Conservation (phyloP, 2,329 filamentous ascomycete genomes). For the Phaeosphaeriaceae sp. region DNA sequence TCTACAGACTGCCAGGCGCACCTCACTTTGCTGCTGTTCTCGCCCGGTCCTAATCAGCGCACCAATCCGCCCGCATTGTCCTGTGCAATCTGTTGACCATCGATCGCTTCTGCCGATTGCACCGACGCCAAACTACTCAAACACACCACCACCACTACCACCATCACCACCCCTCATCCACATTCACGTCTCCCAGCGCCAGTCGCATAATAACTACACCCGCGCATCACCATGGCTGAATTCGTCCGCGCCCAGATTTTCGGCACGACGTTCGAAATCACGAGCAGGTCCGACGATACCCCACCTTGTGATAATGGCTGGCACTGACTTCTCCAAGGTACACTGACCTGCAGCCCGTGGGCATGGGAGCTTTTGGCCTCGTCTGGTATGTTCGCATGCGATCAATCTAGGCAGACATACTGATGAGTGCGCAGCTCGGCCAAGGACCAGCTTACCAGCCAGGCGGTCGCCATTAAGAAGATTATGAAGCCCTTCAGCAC, state of each 20-base stretch:
- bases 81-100: conserved; percentile 19
- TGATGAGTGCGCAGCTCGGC: conserved; percentile 72
- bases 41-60: conserved; percentile 26
- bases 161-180: conserved; percentile 19
- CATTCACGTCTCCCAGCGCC: conserved; percentile 24
- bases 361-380: conserved; percentile 98
- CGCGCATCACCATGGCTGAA: conserved; percentile 81
- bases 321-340: conserved; percentile 67
- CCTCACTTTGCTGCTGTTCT: conserved; percentile 13
- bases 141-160: neutral
- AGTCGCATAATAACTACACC: conserved; percentile 25
- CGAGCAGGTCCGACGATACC: conserved; percentile 75
- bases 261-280: conserved; percentile 99
- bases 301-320: conserved; percentile 28
- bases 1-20: conserved; percentile 3
- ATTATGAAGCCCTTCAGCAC: conserved; percentile 99
- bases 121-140: neutral
- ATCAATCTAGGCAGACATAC: conserved; percentile 6
- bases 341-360: conserved; percentile 96
- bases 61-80: conserved; percentile 21
- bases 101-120: conserved; percentile 20
- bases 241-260: conserved; percentile 99
- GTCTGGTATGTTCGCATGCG: conserved; percentile 73
- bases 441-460: conserved; percentile 94
- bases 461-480: conserved; percentile 99